phyloP scores from a whole-genome alignment of 768 basidiomycete genomes.

The Lanmaoa pseudosensibilis region DNA sequence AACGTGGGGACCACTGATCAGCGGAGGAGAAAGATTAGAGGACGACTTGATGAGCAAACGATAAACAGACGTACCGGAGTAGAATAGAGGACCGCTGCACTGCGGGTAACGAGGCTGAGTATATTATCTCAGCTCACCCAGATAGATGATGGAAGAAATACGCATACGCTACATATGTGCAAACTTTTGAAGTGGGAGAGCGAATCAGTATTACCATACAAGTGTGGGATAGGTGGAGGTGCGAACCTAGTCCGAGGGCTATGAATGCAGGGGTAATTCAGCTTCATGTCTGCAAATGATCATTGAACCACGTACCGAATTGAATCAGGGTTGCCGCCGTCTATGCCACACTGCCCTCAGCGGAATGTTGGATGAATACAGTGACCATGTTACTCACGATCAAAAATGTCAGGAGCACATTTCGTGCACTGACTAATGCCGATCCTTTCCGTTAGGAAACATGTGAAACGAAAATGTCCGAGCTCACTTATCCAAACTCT shows the following conservation, averaged over 20 bases:
- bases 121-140: not conserved
- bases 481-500: constrained; percentile 17
- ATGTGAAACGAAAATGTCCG: too few species aligned
- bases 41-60: too few species aligned
- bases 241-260: too few species aligned
- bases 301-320: not conserved
- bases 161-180: not conserved
- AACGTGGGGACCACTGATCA: constrained; percentile 15
- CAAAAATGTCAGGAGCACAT: not conserved
- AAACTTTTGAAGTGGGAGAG: not conserved
- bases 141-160: not conserved
- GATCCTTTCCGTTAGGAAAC: not conserved
- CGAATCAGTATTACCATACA: not conserved
- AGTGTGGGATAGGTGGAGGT: too few species aligned
- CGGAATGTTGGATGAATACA: not conserved
- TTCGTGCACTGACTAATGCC: constrained; percentile 4
- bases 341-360: not conserved
- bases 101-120: not conserved
- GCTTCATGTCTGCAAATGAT: not conserved
- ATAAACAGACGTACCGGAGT: not conserved
- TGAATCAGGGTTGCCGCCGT: not conserved
- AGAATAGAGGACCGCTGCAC: not conserved
- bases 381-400: not conserved
- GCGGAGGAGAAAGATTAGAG: not conserved
- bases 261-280: too few species aligned